Evolutionary conservation across 768 basidiomycete species (phyloP).

Genomic region (Collybiopsis confluens): DNA sequence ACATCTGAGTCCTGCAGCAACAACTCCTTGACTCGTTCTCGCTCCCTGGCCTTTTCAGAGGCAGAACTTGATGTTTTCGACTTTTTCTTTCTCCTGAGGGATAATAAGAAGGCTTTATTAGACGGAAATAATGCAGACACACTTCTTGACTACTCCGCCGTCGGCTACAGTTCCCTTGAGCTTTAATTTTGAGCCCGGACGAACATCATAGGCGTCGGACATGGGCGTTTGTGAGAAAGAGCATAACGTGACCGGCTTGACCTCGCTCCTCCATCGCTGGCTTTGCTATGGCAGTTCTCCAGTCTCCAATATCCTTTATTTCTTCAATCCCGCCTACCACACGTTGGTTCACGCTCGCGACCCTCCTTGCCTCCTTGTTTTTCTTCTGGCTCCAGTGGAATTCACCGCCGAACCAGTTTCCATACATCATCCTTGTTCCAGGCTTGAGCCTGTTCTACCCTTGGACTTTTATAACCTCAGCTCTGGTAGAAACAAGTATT

Average conservation of each 20-base stretch:
- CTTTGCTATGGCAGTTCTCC: slow-evolving; percentile 65
- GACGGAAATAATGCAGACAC: slow-evolving; percentile 19
- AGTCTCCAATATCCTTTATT: slow-evolving; percentile 64
- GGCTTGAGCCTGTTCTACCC: slow-evolving; percentile 81
- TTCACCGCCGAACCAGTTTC: slow-evolving; percentile 29
- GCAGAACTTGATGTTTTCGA: slow-evolving; percentile 49
- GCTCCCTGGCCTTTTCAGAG: slow-evolving; percentile 31
- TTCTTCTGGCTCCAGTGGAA: slow-evolving; percentile 67
- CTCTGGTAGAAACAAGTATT: slow-evolving; percentile 78
- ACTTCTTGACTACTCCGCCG: slow-evolving; percentile 85
- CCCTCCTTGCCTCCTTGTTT: slow-evolving; percentile 50
- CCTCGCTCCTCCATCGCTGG: slow-evolving; percentile 9
- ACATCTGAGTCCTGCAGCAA: slow-evolving; percentile 44
- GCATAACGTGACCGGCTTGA: slow-evolving; percentile 8
- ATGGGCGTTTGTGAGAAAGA: slow-evolving; percentile 33
- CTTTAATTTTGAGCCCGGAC: slow-evolving; percentile 85
- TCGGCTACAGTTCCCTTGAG: slow-evolving; percentile 80
- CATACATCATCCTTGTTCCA: slow-evolving; percentile 79
- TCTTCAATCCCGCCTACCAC: slow-evolving; percentile 78
- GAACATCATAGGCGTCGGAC: slow-evolving; percentile 76
- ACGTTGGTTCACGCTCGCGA: slow-evolving; percentile 62
- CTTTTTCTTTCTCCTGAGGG: slow-evolving; percentile 83
- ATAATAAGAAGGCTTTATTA: slow-evolving; percentile 8
- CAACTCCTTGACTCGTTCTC: slow-evolving; percentile 48
- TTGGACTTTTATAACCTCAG: slow-evolving; percentile 91